These are phyloP conservation scores for Fusarium sp. DNA, from an alignment of 2,329 filamentous ascomycete species.

Conservation along the genomic window DNA sequence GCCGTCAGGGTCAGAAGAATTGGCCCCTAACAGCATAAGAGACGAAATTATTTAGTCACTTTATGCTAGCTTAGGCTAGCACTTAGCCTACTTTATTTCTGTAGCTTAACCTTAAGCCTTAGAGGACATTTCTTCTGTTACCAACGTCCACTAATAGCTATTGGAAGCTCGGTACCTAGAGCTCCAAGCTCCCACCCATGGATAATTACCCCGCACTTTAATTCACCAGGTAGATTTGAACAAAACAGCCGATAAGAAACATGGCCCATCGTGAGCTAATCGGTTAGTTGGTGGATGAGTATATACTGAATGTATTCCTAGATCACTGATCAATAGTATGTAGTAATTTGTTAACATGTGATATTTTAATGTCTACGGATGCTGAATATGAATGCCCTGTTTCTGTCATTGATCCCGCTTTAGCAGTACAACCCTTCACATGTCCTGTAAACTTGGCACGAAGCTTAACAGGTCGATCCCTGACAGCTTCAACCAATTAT, in stretches of 20 bases:
- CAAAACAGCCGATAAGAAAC: background rate
- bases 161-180: background rate
- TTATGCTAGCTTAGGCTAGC: background rate
- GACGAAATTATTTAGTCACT: background rate
- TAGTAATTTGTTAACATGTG: background rate
- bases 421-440: background rate
- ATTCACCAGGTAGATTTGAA: background rate
- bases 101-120: background rate
- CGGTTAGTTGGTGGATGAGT: background rate
- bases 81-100: background rate
- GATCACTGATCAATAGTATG: background rate
- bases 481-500: constrained; percentile 22
- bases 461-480: constrained; percentile 10
- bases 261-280: background rate
- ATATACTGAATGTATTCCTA: background rate
- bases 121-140: background rate
- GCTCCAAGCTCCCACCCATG: background rate
- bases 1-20: too few species aligned
- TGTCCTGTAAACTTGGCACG: constrained; percentile 23
- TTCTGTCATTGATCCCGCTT: background rate
- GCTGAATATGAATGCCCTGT: background rate
- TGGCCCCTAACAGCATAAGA: background rate
- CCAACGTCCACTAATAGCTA: background rate
- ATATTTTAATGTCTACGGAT: background rate
- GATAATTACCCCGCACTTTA: constrained; percentile 1